Percentiles rank a stretch among this genome's conserved stretches.
Conservation (phyloP, 139 green algal species). For the Tetradesmus lagerheimii region DNA sequence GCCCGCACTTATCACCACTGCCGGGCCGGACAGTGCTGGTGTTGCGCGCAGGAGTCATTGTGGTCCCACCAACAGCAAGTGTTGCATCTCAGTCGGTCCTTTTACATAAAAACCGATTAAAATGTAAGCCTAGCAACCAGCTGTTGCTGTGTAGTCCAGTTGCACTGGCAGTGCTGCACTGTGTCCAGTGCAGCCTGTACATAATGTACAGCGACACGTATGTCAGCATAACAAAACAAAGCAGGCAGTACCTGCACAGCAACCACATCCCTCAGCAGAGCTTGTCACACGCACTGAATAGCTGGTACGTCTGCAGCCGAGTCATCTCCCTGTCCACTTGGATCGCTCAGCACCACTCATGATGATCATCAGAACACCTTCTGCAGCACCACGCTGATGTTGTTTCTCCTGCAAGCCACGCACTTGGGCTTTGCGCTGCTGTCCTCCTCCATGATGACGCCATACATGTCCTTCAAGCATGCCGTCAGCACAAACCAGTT, state of each 20-base stretch:
- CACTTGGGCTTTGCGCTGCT: slow-evolving; percentile 35
- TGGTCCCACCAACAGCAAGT: background rate
- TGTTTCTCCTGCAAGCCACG: slow-evolving; percentile 54
- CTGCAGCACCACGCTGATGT: slow-evolving; percentile 51
- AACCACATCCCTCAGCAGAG: no score
- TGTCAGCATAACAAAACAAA: no score
- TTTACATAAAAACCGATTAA: no score
- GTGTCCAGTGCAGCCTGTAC: no score
- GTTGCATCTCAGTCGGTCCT: background rate
- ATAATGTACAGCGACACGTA: no score
- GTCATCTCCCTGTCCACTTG: no score
- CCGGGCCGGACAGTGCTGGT: background rate
- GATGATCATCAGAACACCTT: slow-evolving; percentile 41
- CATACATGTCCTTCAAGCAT: slow-evolving; percentile 64
- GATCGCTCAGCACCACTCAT: no score
- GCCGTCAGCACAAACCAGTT: slow-evolving; percentile 73
- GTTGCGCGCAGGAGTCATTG: background rate
- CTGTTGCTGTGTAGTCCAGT: no score
- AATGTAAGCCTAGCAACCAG: no score
- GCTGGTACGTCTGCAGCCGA: background rate
- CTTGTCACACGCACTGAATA: no score
- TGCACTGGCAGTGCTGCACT: no score
- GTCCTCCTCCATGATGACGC: slow-evolving; percentile 62
- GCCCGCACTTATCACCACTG: background rate
- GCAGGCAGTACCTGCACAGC: no score